These are phyloP conservation scores for Fusarium oligoseptatum DNA, from an alignment of 2,329 filamentous ascomycete genomes.

Conservation along the genomic window DNA sequence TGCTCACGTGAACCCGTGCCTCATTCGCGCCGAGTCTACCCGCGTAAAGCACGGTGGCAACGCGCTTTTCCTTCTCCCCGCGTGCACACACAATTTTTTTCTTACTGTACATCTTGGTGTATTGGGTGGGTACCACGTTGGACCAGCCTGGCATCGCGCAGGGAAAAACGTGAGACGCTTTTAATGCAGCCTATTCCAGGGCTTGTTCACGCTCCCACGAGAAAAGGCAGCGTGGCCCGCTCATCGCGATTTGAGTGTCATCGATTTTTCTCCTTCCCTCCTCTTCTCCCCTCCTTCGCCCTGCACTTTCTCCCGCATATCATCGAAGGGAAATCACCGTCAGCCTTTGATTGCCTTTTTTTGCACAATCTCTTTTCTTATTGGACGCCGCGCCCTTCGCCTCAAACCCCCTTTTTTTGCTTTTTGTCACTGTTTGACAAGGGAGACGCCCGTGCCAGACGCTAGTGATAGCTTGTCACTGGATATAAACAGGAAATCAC, in stretches of 20 bases:
- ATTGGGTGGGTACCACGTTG: conserved; percentile 22
- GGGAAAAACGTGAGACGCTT: conserved; percentile 26
- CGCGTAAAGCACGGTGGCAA: conserved; percentile 39
- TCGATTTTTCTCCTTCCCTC: conserved; percentile 27
- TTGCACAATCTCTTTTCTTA: conserved; percentile 25
- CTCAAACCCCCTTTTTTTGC: conserved; percentile 40
- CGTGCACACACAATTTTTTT: conserved; percentile 32
- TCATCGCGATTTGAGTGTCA: conserved; percentile 36
- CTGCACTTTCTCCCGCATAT: background rate
- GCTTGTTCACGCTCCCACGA: conserved; percentile 32
- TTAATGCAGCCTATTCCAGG: conserved; percentile 18
- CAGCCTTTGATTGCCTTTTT: conserved; percentile 33
- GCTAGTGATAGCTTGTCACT: conserved; percentile 44
- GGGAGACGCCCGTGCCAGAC: conserved; percentile 45
- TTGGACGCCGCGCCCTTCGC: conserved; percentile 18
- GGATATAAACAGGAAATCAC: conserved; percentile 45
- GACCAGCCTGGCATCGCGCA: conserved; percentile 19
- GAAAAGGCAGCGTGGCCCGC: conserved; percentile 31
- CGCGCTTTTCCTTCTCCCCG: conserved; percentile 32
- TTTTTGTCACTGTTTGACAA: conserved; percentile 40
- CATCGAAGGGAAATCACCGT: background rate
- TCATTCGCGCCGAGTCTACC: conserved; percentile 49
- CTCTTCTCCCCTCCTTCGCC: background rate
- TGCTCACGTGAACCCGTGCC: conserved; percentile 55
- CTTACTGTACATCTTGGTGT: background rate